Conservation (phyloP, 805 yeast genomes). For the Nakazawaea populi region DNA sequence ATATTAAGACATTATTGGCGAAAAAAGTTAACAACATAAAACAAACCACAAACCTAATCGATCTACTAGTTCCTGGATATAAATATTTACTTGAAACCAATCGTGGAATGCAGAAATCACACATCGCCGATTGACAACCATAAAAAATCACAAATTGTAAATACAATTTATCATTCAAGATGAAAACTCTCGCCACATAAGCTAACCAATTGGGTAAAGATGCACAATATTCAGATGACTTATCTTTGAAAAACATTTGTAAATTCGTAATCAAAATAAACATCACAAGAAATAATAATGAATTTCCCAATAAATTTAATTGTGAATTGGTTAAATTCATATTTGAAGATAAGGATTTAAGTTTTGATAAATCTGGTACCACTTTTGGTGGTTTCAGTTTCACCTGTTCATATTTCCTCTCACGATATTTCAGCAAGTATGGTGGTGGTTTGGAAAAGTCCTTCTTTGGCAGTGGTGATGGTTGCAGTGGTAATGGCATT, state of each 20-base stretch:
- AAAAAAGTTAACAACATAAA: background rate
- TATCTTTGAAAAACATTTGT: constrained; percentile 4
- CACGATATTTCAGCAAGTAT: constrained; percentile 3
- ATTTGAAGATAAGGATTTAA: background rate
- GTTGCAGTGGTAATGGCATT: background rate
- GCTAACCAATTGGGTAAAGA: background rate
- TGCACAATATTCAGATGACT: background rate
- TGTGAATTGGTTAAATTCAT: constrained; percentile 1
- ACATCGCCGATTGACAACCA: constrained; percentile 1
- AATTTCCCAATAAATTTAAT: background rate
- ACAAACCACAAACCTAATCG: background rate
- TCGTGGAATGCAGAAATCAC: constrained; percentile 3
- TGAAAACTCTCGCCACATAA: background rate
- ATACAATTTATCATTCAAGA: constrained; percentile 4
- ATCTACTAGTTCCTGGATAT: background rate
- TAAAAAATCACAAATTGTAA: background rate
- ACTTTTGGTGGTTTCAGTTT: constrained; percentile 3
- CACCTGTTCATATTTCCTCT: background rate
- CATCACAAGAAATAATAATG: background rate
- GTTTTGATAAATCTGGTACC: background rate
- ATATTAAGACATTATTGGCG: background rate
- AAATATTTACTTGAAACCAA: background rate
- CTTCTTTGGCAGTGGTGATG: background rate
- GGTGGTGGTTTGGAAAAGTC: constrained; percentile 2
- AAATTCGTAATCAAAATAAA: constrained; percentile 1